phyloP scores from a whole-genome alignment of 108 stramenopile genomes.

The Skeletonema menzelii region DNA sequence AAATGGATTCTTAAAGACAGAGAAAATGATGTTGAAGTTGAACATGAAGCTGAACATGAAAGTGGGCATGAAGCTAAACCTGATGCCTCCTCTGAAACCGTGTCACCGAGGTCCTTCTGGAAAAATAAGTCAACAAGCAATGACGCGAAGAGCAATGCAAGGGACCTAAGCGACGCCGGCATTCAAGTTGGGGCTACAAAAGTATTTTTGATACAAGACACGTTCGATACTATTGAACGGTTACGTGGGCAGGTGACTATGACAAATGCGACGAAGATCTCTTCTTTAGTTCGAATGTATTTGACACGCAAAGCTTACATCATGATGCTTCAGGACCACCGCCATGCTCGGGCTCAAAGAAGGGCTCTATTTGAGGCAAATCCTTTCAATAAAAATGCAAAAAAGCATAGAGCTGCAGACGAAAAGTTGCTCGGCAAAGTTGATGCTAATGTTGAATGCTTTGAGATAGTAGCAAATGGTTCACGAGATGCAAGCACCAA shows the following conservation, averaged over 20 bases:
- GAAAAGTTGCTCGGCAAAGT: not conserved
- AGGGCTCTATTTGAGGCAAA: not conserved
- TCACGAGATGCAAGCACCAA: not conserved
- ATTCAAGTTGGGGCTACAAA: conserved; percentile 89
- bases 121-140: conserved; percentile 12
- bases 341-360: conserved; percentile 26
- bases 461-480: not conserved
- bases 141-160: conserved; percentile 9
- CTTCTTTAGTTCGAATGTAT: conserved; percentile 48
- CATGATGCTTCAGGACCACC: conserved; percentile 7
- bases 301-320: conserved; percentile 37
- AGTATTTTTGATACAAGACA: conserved; percentile 80
- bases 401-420: conserved; percentile 6
- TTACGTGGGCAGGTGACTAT: conserved; percentile 51
- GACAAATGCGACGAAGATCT: conserved; percentile 52
- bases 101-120: conserved; percentile 26
- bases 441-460: conserved; percentile 6
- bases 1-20: conserved; percentile 26
- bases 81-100: not conserved
- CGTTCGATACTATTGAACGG: conserved; percentile 82
- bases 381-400: not conserved
- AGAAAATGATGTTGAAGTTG: conserved; percentile 7
- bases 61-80: conserved; percentile 1
- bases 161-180: conserved; percentile 53
- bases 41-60: not conserved